Evolutionary conservation across 2,329 filamentous ascomycete species (phyloP), one percentile per base, ranked within the genome.

Genomic region (Fusarium succisae): DNA sequence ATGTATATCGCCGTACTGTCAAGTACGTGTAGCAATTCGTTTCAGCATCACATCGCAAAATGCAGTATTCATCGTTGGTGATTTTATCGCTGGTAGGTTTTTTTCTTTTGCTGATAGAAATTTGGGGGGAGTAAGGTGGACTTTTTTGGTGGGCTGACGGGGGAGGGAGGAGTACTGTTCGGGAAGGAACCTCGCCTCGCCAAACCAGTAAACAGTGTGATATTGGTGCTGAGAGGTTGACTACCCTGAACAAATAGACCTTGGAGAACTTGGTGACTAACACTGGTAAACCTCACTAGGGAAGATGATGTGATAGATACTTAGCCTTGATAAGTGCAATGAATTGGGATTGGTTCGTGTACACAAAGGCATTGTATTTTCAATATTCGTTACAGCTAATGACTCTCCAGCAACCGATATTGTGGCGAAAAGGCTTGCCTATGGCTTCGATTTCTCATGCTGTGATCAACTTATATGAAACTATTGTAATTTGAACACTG

Each of bases 131-230:
- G 43, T 28, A n/a, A 44, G 35, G 63, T 47, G 53, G 68, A 48
- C 57, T 55, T 67, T 72, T 72, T 72, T 60, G 69, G 69, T 72
- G 69, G 68, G 68, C 63, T 69, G 63, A 72, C 37, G 50, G 63
- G 48, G 59, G 63, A 65, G 47, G 37, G 54, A 38, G 20, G n/a
- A 30, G 37, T 53, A 41, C 56, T 44, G 24, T 61, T 70, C 17
- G 63, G 64, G 69, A 72, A 72, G 64, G 64, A 64, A 61, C 70
- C 50, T 72, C 64, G 59, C 69, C 69, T 72, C 51, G 43, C 62
- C 50, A 56, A 59, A 57, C 30, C 14, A 41, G 51, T 28, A 50
- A 45, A 30, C 45, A 38, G n/a, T 37, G 38, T 63, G 37, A 26
- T 50, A 28, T 22, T 24, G 45, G 28, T 13, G 17, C 24, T 37